Evolutionary conservation across 768 basidiomycete species (phyloP), one percentile per base, ranked within the genome.

Genomic region (Clavulina sp.): DNA sequence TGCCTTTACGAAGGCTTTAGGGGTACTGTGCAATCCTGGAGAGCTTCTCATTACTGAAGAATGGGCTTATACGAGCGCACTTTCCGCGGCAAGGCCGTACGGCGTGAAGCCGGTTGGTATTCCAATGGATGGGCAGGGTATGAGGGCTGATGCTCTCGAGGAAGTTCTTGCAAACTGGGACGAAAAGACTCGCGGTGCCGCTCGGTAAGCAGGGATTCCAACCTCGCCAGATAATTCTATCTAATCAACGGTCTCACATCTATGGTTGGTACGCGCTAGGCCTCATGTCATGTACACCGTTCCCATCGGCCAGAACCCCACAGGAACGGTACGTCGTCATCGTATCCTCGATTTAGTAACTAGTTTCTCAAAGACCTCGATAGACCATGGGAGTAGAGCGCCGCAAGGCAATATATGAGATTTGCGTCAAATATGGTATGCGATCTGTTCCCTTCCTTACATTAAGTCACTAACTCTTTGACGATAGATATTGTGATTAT

Each of bases 221-320:
- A 5, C 6, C 5, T 24, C 40, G 50, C 44, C 16, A 30, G 19
- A 52, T 41, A 48, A 6, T 29, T 18, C 46, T n/a, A n/a, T n/a
- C n/a, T n/a, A n/a, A n/a, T n/a, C n/a, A n/a, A n/a, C 41, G 32
- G 52, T 19, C n/a, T 9, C 9, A 24, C 2, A 4, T 13, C 3
- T n/a, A n/a, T n/a, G n/a, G n/a, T n/a, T n/a, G n/a, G n/a, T n/a
- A n/a, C n/a, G n/a, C n/a, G n/a, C n/a, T n/a, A n/a, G n/a, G n/a
- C 31, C 49, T 4, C 13, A 44, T 81, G 80, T 84, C 30, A 69
- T 84, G 63, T 84, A 84, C 61, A 81, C 77, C 3, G 69, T 85
- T 13, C 82, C 84, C 0, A 70, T 84, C 19, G 84, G 83, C 26
- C 84, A 89, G 65, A 89, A 89, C 62, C 87, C 85, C 3, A 80